Conservation (phyloP, 805 yeast genomes). For the Nematodospora valgi region DNA sequence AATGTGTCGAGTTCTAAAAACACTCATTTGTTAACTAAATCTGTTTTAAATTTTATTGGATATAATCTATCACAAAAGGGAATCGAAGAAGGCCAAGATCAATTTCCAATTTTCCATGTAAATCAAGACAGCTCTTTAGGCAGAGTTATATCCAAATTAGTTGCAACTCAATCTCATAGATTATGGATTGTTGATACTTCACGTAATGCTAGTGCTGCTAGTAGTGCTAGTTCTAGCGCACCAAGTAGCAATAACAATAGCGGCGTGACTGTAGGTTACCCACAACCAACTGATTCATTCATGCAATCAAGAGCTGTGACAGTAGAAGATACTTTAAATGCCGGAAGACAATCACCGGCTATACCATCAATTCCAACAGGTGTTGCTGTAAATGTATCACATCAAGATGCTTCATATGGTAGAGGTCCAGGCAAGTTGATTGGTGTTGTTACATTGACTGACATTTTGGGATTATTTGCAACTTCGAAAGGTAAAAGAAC, state of each 20-base stretch:
- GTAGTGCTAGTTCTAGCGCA: neutral
- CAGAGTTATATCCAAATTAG: slow-evolving; percentile 88
- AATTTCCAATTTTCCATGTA: slow-evolving; percentile 95
- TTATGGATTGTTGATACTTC: slow-evolving; percentile 67
- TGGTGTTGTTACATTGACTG: slow-evolving; percentile 92
- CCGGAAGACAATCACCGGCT: slow-evolving; percentile 4
- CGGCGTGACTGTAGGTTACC: neutral
- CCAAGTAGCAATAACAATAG: too few relatives aligned
- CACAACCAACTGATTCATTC: neutral
- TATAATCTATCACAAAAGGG: slow-evolving; percentile 87
- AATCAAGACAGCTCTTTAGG: slow-evolving; percentile 75
- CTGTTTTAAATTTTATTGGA: slow-evolving; percentile 84
- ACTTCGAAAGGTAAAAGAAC: slow-evolving; percentile 59
- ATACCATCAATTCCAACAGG: slow-evolving; percentile 10
- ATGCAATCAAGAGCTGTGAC: slow-evolving; percentile 6
- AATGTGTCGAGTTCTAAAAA: slow-evolving; percentile 85
- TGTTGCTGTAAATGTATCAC: slow-evolving; percentile 1
- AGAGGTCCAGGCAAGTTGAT: slow-evolving; percentile 70
- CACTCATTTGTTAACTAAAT: slow-evolving; percentile 73
- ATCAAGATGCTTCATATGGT: slow-evolving; percentile 25
- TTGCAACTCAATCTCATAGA: slow-evolving; percentile 92
- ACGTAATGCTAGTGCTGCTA: slow-evolving; percentile 10
- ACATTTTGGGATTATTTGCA: slow-evolving; percentile 79
- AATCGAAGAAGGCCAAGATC: slow-evolving; percentile 90
- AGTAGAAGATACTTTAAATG: slow-evolving; percentile 14